Evolutionary conservation across 2,329 filamentous ascomycete genomes (phyloP).

Genomic region (Colletotrichum sp.): DNA sequence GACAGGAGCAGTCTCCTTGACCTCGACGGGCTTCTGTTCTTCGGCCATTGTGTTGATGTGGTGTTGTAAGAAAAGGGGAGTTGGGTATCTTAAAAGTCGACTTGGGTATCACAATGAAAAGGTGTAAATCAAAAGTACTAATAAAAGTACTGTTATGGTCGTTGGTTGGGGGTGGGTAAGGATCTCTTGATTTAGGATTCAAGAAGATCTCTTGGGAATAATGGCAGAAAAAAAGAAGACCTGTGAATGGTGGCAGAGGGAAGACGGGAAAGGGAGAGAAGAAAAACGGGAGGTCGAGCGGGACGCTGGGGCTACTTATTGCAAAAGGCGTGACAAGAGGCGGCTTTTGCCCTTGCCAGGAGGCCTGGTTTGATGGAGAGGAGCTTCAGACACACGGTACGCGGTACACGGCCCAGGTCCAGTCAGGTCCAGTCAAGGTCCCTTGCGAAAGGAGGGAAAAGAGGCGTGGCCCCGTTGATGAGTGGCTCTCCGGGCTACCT

Average conservation of each 20-base stretch:
- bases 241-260: slow-evolving; percentile 33
- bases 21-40: slow-evolving; percentile 72
- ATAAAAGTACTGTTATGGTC: slow-evolving; percentile 29
- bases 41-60: slow-evolving; percentile 70
- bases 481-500: slow-evolving; percentile 4
- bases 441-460: slow-evolving; percentile 10
- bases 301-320: slow-evolving; percentile 47
- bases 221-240: slow-evolving; percentile 32
- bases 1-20: slow-evolving; percentile 55
- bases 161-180: slow-evolving; percentile 30
- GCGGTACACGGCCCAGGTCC: background rate
- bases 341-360: slow-evolving; percentile 19
- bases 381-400: slow-evolving; percentile 1
- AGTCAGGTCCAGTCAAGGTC: background rate
- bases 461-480: slow-evolving; percentile 15
- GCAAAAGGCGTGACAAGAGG: slow-evolving; percentile 9
- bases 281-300: slow-evolving; percentile 31
- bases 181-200: slow-evolving; percentile 28
- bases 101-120: slow-evolving; percentile 58
- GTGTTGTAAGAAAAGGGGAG: slow-evolving; percentile 34
- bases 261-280: slow-evolving; percentile 30
- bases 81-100: slow-evolving; percentile 42
- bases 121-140: slow-evolving; percentile 41
- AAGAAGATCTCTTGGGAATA: slow-evolving; percentile 34
- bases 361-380: slow-evolving; percentile 11